Percentiles rank a stretch among this genome's conserved stretches.
Evolutionary conservation across 805 yeast species (phyloP).

Genomic region (Wickerhamomyces chambardii): DNA sequence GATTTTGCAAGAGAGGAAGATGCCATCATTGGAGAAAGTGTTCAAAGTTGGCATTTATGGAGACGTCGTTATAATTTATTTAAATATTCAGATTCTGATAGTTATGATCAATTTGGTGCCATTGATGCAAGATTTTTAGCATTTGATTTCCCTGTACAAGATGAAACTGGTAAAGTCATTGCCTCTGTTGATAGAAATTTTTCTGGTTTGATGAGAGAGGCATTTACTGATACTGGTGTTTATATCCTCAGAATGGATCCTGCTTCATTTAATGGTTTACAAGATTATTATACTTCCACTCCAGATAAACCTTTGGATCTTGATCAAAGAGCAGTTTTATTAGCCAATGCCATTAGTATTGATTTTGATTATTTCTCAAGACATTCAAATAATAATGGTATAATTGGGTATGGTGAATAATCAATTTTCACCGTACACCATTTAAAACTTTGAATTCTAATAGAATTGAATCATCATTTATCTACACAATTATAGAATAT

Average conservation of each 20-base stretch:
- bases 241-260: slow-evolving; percentile 83
- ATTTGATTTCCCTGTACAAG: slow-evolving; percentile 73
- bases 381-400: slow-evolving; percentile 51
- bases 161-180: slow-evolving; percentile 47
- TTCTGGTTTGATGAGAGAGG: slow-evolving; percentile 90
- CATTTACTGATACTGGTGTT: slow-evolving; percentile 92
- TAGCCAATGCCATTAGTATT: slow-evolving; percentile 84
- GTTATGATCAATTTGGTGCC: slow-evolving; percentile 70
- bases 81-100: slow-evolving; percentile 26
- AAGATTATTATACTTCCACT: slow-evolving; percentile 37
- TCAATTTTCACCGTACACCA: slow-evolving; percentile 1
- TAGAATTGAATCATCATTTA: too few species aligned
- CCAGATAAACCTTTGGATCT: slow-evolving; percentile 42
- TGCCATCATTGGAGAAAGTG: slow-evolving; percentile 67
- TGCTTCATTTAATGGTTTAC: slow-evolving; percentile 51
- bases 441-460: too few species aligned
- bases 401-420: slow-evolving; percentile 19
- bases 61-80: slow-evolving; percentile 82
- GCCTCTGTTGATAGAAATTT: slow-evolving; percentile 87
- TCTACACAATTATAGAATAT: too few species aligned
- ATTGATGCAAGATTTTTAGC: slow-evolving; percentile 84
- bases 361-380: slow-evolving; percentile 97
- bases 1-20: slow-evolving; percentile 31
- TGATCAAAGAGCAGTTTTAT: slow-evolving; percentile 77
- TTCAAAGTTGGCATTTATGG: slow-evolving; percentile 95